Evolutionary conservation across 2,329 filamentous ascomycete species (phyloP).

Genomic region (Talaromyces sp.): DNA sequence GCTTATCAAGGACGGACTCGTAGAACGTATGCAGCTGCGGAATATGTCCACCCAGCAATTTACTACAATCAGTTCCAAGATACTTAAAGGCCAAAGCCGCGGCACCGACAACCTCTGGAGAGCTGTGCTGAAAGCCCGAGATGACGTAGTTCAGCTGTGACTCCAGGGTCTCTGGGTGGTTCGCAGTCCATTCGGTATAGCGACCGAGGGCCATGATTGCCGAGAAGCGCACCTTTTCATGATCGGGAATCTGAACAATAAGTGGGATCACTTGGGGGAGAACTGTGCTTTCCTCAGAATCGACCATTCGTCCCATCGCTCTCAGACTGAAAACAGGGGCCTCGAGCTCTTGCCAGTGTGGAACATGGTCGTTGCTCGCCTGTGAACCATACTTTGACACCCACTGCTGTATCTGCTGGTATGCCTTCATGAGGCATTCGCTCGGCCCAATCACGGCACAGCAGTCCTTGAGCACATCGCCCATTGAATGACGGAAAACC

Average conservation of each 20-base stretch:
- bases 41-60: constrained; percentile 77
- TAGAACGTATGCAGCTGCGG: constrained; percentile 88
- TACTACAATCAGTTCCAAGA: constrained; percentile 91
- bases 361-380: constrained; percentile 69
- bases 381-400: constrained; percentile 75
- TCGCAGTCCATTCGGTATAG: constrained; percentile 96
- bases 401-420: constrained; percentile 81
- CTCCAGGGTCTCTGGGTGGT: constrained; percentile 87
- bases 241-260: constrained; percentile 87
- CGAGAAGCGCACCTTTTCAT: constrained; percentile 97
- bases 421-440: constrained; percentile 85
- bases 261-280: constrained; percentile 88
- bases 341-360: constrained; percentile 94
- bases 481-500: constrained; percentile 95
- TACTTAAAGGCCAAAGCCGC: constrained; percentile 94
- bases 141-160: constrained; percentile 95
- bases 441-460: constrained; percentile 94
- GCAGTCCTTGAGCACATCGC: constrained; percentile 93
- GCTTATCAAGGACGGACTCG: constrained; percentile 77
- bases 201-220: constrained; percentile 95
- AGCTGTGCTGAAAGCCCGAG: constrained; percentile 81
- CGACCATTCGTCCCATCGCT: constrained; percentile 94
- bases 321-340: constrained; percentile 92
- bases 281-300: constrained; percentile 79
- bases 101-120: constrained; percentile 84